These are phyloP conservation scores for Porphyridium purpureum DNA, from an alignment of 23 red algal species.

Conservation along the genomic window DNA sequence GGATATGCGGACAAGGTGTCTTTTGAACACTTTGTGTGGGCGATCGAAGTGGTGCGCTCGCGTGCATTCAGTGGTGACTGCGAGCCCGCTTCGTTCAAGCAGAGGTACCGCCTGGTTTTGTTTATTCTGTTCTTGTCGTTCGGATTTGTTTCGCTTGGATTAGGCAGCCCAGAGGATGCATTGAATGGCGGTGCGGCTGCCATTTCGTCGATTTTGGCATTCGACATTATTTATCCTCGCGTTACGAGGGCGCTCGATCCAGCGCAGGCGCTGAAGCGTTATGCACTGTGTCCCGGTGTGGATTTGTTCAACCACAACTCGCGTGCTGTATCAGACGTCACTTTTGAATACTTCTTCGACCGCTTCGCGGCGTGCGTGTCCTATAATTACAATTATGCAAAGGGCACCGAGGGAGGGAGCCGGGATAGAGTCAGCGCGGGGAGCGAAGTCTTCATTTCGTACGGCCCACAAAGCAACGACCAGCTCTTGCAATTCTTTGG, in stretches of 20 bases:
- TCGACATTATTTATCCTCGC: slow-evolving; percentile 51
- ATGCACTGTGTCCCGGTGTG: slow-evolving; percentile 42
- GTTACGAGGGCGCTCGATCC: slow-evolving; percentile 21
- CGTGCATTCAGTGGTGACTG: slow-evolving; percentile 46
- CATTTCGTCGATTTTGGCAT: slow-evolving; percentile 25
- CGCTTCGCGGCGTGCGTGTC: slow-evolving; percentile 32
- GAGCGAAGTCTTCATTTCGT: slow-evolving; percentile 79
- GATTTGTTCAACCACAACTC: slow-evolving; percentile 69
- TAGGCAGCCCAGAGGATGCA: no score
- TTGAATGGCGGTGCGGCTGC: slow-evolving; percentile 33
- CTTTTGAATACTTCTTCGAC: slow-evolving; percentile 54
- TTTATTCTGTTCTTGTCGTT: no score
- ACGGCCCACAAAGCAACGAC: slow-evolving; percentile 75
- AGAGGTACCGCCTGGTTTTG: slow-evolving; percentile 26
- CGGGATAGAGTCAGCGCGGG: slow-evolving; percentile 24
- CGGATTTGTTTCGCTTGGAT: no score
- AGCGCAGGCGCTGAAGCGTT: slow-evolving; percentile 24
- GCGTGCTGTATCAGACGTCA: slow-evolving; percentile 16
- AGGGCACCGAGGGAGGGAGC: no score
- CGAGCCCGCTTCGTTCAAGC: slow-evolving; percentile 55
- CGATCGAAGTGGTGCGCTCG: slow-evolving; percentile 37
- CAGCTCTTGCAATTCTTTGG: slow-evolving; percentile 71
- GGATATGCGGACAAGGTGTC: slow-evolving; percentile 3
- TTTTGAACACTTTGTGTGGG: slow-evolving; percentile 51
- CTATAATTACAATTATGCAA: no score